phyloP scores from a whole-genome alignment of 176 grass and related monocot species.

The Echinochloa phyllopogon region DNA sequence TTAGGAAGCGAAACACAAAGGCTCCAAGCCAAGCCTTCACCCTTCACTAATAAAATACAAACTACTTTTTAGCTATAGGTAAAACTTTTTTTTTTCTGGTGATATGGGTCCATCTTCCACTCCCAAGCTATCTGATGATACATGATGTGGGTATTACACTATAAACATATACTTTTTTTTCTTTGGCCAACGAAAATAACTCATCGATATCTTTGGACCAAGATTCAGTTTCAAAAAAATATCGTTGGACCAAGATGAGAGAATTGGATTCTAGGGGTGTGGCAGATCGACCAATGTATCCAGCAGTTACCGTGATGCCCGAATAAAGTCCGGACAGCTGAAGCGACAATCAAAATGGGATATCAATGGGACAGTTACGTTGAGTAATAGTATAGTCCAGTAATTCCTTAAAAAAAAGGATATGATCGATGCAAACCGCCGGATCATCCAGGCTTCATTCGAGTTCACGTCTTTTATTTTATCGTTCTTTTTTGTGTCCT shows the following conservation, averaged over 20 bases:
- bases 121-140: neutral
- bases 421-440: neutral
- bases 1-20: neutral
- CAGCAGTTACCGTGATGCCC: neutral
- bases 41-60: neutral
- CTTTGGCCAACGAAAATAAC: neutral
- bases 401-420: neutral
- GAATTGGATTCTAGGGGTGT: slow-evolving; percentile 7
- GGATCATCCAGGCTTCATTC: neutral
- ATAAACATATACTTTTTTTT: neutral
- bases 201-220: neutral
- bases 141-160: neutral
- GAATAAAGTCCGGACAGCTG: neutral
- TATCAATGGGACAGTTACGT: neutral
- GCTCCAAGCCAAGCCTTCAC: neutral
- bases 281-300: neutral
- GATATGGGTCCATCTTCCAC: neutral
- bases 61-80: neutral
- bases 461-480: neutral
- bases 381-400: too few relatives aligned
- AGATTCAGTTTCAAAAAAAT: too few relatives aligned
- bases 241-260: neutral
- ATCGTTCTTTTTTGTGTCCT: neutral
- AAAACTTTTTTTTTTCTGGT: neutral
- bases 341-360: neutral